phyloP scores from a whole-genome alignment of 202 grass and related monocot genomes.

The Musa balbisiana region DNA sequence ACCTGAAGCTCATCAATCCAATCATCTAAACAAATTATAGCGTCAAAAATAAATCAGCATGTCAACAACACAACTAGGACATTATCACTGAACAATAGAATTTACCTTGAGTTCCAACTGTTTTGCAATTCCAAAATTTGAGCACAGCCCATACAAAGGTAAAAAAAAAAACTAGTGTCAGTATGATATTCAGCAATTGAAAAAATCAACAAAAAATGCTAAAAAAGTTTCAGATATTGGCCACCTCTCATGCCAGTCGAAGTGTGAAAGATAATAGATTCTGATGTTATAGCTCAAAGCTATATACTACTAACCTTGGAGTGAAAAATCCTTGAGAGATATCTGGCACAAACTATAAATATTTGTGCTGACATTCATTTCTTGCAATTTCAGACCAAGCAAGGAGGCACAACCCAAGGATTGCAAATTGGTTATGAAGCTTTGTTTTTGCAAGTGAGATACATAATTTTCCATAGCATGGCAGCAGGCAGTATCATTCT shows the following conservation, averaged over 20 bases:
- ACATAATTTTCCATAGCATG: slow-evolving; percentile 68
- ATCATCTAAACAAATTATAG: background rate
- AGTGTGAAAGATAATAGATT: background rate
- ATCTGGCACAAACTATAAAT: slow-evolving; percentile 78
- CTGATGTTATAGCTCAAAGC: background rate
- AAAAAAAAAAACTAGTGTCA: slow-evolving; percentile 18
- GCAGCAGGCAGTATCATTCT: slow-evolving; percentile 67
- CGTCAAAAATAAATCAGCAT: background rate
- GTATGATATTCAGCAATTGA: background rate
- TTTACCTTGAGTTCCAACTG: slow-evolving; percentile 98
- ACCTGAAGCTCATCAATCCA: too few relatives aligned
- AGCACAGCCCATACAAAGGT: slow-evolving; percentile 15
- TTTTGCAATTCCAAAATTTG: slow-evolving; percentile 21
- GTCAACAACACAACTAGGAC: background rate
- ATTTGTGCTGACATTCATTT: slow-evolving; percentile 74
- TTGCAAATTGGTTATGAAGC: slow-evolving; percentile 98
- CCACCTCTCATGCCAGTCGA: background rate
- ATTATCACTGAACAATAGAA: slow-evolving; percentile 1
- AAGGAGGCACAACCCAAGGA: slow-evolving; percentile 74
- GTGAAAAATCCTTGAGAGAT: slow-evolving; percentile 95
- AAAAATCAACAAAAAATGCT: background rate
- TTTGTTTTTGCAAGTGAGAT: slow-evolving; percentile 96
- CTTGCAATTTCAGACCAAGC: slow-evolving; percentile 73
- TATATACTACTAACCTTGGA: slow-evolving; percentile 63
- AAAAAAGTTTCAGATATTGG: background rate